Evolutionary conservation across 495 filamentous ascomycete genomes (phyloP), one percentile per base, ranked within the genome.

Genomic region (Penicillium roqueforti): DNA sequence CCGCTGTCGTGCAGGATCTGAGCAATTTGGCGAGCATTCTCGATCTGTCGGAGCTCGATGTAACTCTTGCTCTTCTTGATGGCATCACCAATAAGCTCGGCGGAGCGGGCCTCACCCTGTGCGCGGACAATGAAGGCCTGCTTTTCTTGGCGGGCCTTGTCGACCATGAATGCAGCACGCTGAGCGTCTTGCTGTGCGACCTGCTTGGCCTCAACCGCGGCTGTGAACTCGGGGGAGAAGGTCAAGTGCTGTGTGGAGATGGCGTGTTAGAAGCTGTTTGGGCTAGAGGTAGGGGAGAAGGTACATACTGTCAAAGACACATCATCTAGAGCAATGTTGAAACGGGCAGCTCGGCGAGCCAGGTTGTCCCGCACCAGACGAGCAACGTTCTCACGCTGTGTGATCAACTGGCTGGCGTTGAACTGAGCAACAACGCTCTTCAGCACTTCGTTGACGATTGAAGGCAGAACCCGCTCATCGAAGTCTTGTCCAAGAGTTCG

Each of bases 391-490:
- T 98, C 93, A 83, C 93, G 85, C 76, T 98, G 93, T 7, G 93
- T 98, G 66, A 98, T 98, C 66, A 98, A 76, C 75, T 98, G 93
- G 67, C 88, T 93, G 56, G 93, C 93, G 63, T 98, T 98, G 83
- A 98, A 98, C 74, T 98, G 93, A 25, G 93, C 93, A 54, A 97
- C 95, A 37, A 97, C 93, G 58, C 91, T 96, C 85, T 98, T 98
- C 66, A 98, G 73, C 3, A 98, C 93, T 75, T 97, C 93, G 69
- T 98, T 98, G 55, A 98, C 93, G 56, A 98, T 98, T 11, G 92
- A 97, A 19, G 93, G 93, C 52, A 98, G 82, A 36, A 98, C 90
- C 40, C 93, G 80, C 81, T 98, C 93, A 57, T 98, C 93, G 70
- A 97, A 98, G 74, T 98, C 93, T 40, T 85, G 86, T 28, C 93